These are phyloP conservation scores for Telfairia occidentalis DNA, from an alignment of 331 rosid species.

Conservation along the genomic window DNA sequence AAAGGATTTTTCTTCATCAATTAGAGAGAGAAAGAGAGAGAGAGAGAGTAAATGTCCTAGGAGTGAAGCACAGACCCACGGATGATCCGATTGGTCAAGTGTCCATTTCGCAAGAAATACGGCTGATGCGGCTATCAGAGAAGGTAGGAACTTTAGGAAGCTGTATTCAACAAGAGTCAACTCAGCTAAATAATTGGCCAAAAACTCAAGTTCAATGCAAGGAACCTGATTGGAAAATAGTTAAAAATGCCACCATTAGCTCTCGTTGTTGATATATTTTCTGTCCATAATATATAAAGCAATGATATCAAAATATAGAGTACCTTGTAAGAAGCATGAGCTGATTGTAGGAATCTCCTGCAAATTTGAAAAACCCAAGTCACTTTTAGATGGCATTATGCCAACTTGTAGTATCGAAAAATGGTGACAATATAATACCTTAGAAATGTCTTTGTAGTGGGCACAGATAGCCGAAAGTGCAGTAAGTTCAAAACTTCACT, in stretches of 20 bases:
- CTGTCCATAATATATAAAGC: conserved; percentile 1
- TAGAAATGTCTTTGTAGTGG: conserved; percentile 79
- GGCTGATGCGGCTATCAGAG: conserved; percentile 77
- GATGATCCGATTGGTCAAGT: conserved; percentile 56
- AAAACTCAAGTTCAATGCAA: conserved; percentile 55
- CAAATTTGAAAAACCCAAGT: conserved; percentile 20
- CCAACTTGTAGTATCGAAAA: conserved; percentile 1
- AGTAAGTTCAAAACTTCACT: conserved; percentile 48
- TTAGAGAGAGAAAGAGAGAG: background rate
- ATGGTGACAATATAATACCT: conserved; percentile 33
- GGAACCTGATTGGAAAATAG: conserved; percentile 45
- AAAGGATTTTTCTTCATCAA: background rate
- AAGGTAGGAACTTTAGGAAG: conserved; percentile 69
- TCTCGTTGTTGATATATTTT: background rate
- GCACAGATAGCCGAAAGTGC: conserved; percentile 69
- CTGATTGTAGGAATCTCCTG: conserved; percentile 88
- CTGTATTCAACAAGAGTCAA: conserved; percentile 67
- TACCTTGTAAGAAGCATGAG: conserved; percentile 65
- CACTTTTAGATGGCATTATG: background rate
- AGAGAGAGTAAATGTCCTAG: background rate
- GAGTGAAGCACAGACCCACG: conserved; percentile 55
- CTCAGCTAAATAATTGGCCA: conserved; percentile 87
- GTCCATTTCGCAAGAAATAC: conserved; percentile 97
- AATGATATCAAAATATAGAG: background rate
- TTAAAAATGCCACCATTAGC: conserved; percentile 7